phyloP scores from a whole-genome alignment of 192 early-diverging fungal genomes.

The Umbelopsis vinacea region DNA sequence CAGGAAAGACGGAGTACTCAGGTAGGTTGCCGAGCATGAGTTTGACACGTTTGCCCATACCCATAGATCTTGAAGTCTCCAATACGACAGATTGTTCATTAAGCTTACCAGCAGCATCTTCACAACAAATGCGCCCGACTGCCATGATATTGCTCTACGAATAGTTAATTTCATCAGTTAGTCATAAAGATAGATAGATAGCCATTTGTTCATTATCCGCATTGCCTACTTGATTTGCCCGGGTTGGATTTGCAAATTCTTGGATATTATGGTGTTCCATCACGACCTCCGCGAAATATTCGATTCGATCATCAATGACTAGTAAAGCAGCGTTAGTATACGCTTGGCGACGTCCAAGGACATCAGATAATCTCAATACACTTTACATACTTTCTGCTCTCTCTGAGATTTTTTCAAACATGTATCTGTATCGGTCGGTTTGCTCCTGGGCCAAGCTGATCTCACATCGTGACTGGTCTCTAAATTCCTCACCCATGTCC shows the following conservation, averaged over 20 bases:
- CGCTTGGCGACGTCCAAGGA: too few relatives aligned
- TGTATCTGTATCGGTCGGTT: constrained; percentile 71
- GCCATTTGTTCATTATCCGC: not conserved
- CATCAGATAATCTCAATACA: too few relatives aligned
- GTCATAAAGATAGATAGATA: constrained; percentile 5
- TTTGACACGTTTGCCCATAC: constrained; percentile 69
- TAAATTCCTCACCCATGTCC: not conserved
- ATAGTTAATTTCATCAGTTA: not conserved
- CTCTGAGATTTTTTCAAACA: constrained; percentile 77
- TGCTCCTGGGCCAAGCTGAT: constrained; percentile 44
- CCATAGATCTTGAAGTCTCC: constrained; percentile 80
- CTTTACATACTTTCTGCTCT: constrained; percentile 55
- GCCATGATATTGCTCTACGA: constrained; percentile 64
- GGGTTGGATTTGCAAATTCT: constrained; percentile 39
- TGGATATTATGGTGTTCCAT: constrained; percentile 32
- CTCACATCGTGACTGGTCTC: constrained; percentile 10
- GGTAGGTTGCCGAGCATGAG: constrained; percentile 64
- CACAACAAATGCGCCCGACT: constrained; percentile 82
- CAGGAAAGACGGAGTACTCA: constrained; percentile 84
- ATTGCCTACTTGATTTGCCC: constrained; percentile 29
- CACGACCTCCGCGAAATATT: constrained; percentile 55
- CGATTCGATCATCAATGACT: constrained; percentile 60
- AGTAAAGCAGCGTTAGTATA: not conserved
- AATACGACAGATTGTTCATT: constrained; percentile 77
- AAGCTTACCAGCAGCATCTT: constrained; percentile 63